phyloP scores from a whole-genome alignment of 352 stramenopile species.

The Phytophthora cryptogea region DNA sequence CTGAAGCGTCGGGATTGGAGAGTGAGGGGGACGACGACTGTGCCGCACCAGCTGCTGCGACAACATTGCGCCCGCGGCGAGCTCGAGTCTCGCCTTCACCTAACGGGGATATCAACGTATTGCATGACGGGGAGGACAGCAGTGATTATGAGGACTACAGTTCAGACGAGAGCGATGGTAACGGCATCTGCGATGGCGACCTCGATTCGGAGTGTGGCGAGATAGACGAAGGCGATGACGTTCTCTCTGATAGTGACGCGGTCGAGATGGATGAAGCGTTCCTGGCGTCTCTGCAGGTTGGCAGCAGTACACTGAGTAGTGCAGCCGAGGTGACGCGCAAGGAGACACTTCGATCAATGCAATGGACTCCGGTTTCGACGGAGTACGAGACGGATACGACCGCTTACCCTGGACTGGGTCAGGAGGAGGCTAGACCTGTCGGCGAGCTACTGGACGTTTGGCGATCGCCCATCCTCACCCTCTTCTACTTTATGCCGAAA shows the following conservation, averaged over 20 bases:
- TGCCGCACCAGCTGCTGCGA: neutral
- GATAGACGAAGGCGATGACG: neutral
- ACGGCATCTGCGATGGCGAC: neutral
- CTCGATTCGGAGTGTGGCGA: neutral
- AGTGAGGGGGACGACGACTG: constrained; percentile 5
- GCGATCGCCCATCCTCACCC: neutral
- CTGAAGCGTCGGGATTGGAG: constrained; percentile 9
- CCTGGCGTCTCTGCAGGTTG: neutral
- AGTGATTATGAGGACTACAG: constrained; percentile 6
- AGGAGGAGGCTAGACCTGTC: neutral
- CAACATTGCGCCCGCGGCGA: neutral
- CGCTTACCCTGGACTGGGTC: neutral
- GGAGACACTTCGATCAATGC: neutral
- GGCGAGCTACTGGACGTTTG: neutral
- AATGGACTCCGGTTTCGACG: neutral
- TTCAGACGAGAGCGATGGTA: neutral
- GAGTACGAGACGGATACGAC: neutral
- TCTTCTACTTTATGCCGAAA: neutral
- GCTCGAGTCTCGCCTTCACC: neutral
- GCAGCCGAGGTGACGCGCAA: neutral
- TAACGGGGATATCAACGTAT: constrained; percentile 1
- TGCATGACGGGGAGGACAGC: neutral
- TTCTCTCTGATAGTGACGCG: neutral
- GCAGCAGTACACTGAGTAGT: neutral
- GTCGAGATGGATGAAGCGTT: constrained; percentile 3